These are phyloP conservation scores for Xylaria palmicola DNA, from an alignment of 495 filamentous ascomycete species.

Conservation along the genomic window DNA sequence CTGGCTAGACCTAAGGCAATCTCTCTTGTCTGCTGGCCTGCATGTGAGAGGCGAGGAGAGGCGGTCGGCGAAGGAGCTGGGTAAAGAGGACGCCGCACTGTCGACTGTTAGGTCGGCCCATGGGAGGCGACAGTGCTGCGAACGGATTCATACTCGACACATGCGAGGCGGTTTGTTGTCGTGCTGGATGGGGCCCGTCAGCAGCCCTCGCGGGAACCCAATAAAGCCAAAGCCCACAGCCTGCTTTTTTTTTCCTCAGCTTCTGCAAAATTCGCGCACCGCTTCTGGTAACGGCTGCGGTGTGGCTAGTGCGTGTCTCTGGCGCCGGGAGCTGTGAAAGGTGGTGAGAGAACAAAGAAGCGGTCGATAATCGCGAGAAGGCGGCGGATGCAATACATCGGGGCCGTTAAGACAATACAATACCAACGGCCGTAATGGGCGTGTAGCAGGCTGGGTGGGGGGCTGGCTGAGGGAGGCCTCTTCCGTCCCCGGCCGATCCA, in stretches of 20 bases:
- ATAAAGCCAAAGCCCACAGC: conserved; percentile 16
- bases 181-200: conserved; percentile 18
- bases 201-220: neutral
- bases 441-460: neutral
- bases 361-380: conserved; percentile 17
- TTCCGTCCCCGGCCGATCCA: neutral
- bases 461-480: conserved; percentile 3
- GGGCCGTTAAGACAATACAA: conserved; percentile 13
- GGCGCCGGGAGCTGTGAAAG: neutral
- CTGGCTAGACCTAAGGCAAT: neutral
- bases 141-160: conserved; percentile 19
- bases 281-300: conserved; percentile 21
- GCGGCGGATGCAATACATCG: conserved; percentile 10
- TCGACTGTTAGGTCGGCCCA: conserved; percentile 9
- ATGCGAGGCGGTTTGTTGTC: conserved; percentile 8
- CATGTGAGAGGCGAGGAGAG: neutral
- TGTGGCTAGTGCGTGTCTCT: neutral
- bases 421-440: conserved; percentile 12
- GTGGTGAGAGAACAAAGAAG: conserved; percentile 15
- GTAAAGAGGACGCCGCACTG: conserved; percentile 28
- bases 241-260: conserved; percentile 6
- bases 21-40: neutral
- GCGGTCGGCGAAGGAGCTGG: neutral
- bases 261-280: conserved; percentile 30
- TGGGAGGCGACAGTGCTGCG: conserved; percentile 18